Evolutionary conservation across 1,284 basidiomycete genomes (phyloP), one percentile per base, ranked within the genome.

Genomic region (Rhodotorula sp.): DNA sequence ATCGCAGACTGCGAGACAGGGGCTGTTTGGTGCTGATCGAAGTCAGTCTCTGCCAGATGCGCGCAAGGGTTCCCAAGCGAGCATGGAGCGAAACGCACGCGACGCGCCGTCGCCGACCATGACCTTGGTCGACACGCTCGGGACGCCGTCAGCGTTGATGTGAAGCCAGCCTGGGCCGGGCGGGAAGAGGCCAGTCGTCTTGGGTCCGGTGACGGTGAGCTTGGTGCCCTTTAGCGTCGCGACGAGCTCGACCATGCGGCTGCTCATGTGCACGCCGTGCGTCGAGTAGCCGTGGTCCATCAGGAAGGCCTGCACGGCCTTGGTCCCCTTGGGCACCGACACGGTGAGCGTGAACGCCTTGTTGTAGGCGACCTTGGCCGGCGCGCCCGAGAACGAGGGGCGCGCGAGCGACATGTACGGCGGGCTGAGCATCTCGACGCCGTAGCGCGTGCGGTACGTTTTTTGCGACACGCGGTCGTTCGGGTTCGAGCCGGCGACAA

Each of bases 401-500:
- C 90, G 84, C 2, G 73, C 69, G 25, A 78, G 80, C 19, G 78
- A 76, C 87, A 90, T 88, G 78, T 92, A 92, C 7, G 90, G 87
- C 1, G 91, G 74, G 19, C 49, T 82, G 56, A 91, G 80, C 87
- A 89, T 90, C 77, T 93, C 91, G 25, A 91, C 88, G 59, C 90
- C 84, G 79, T 91, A 93, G 78, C 92, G 91, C 1, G 91, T 92
- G 42, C 86, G 87, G 79, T 89, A 92, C 77, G 83, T 83, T 54
- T 85, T 77, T 73, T 87, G 89, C 73, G 88, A 90, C 57, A 89
- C 83, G 80, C 91, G 63, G 59, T 67, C 72, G 80, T 93, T 93
- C 23, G 91, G 91, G 79, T 92, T 93, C 69, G 89, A 90, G 13
- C 91, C 91, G 25, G 90, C 88, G 71, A 93, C 87, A 87, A 91